Evolutionary conservation across 371 early-diverging fungal genomes (phyloP).

Genomic region (Haplosporangium sp.): DNA sequence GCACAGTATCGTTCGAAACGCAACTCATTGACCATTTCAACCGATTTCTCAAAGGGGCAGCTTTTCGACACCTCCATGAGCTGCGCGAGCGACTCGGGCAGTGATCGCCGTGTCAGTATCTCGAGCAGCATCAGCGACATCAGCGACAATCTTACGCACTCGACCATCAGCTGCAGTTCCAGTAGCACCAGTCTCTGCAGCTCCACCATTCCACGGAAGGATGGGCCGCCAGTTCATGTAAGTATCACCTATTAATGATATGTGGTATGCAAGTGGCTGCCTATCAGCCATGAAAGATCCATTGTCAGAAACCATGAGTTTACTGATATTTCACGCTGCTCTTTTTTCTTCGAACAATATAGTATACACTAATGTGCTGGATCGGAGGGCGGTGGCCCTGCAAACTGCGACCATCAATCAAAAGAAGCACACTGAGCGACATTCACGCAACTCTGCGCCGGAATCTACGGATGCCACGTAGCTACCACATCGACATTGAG

Average conservation of each 20-base stretch:
- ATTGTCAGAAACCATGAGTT: too few species aligned
- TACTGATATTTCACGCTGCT: not conserved
- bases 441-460: conserved; percentile 22
- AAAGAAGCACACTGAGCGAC: conserved; percentile 9
- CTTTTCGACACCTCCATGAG: conserved; percentile 14
- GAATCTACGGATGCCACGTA: conserved; percentile 8
- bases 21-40: conserved; percentile 11
- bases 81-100: conserved; percentile 10
- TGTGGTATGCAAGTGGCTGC: not conserved
- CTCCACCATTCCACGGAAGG: conserved; percentile 7
- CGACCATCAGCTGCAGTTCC: conserved; percentile 3
- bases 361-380: conserved; percentile 36
- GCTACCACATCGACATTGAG: conserved; percentile 23
- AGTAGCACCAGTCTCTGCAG: not conserved
- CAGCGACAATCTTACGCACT: conserved; percentile 5
- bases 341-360: not conserved
- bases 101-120: conserved; percentile 17
- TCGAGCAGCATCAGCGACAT: conserved; percentile 16
- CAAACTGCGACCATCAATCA: conserved; percentile 19
- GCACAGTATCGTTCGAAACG: not conserved
- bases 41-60: not conserved
- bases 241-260: not conserved
- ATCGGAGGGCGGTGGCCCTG: conserved; percentile 32
- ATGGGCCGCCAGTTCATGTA: conserved; percentile 24
- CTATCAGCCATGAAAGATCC: not conserved